Base-by-base conservation (phyloP, 2,329 filamentous ascomycete species). In the Ophiostoma sp. region DNA sequence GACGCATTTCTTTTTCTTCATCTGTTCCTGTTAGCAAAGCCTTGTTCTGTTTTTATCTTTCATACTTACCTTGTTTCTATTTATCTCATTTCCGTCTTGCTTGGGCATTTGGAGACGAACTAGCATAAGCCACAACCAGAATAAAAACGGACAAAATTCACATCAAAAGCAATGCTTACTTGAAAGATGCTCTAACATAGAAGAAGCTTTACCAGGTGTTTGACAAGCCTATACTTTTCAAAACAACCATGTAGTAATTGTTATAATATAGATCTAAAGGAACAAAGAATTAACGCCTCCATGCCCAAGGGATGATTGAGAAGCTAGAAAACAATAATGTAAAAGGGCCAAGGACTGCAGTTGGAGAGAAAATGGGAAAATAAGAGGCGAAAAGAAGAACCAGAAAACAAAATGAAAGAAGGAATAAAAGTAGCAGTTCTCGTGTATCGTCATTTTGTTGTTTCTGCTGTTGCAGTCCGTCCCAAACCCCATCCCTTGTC, bases 21-120 rank as follows among this genome's bases (percentile, higher is more conserved):
- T 64, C 42, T 67, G 5, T 42, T 40, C 44, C 18, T 67, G 42
- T 47, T 27, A 64, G 63, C 63, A 64, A 44, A 64, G 63, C 63
- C 63, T 64, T 47, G 41, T 18, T 41, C 9, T n/a, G 18, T 18
- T 42, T n/a, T 55, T 36, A 27, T 64, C 36, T 7, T 64, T n/a
- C 36, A 42, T 64, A 60, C 55, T 65, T 67, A 41, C 44, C 65
- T 65, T 63, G 5, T 44, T 55, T 27, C 9, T 16, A 18, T 47
- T 65, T 38, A 49, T 14, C 42, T 36, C 36, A 45, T 68, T 60
- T 64, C 18, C 55, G 16, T 65, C 11, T 66, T 44, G 65, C n/a
- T 62, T 42, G 60, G 63, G 63, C 42, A 64, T 64, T 47, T 64
- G 63, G 60, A 63, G 38, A 44, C n/a, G 18, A 63, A 40, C 60